These are phyloP conservation scores for Saprolegnia diclina DNA, from an alignment of 352 stramenopile species.

Conservation along the genomic window DNA sequence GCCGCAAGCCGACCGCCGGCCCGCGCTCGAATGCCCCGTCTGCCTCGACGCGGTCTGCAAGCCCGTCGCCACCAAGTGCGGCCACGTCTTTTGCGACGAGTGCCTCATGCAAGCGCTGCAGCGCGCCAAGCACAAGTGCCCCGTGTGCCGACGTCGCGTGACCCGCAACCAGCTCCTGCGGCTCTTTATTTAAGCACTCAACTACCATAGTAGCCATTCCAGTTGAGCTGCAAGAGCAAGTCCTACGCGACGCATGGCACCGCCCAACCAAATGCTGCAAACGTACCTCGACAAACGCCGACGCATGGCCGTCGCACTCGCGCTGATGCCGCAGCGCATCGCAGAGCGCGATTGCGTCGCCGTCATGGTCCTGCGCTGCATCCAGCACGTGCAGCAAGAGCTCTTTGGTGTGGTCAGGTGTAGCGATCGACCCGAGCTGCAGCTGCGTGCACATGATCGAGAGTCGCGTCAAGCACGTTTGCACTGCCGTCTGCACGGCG, in stretches of 20 bases:
- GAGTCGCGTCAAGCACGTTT: conserved; percentile 4
- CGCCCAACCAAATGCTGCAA: neutral
- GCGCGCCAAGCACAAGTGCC: conserved; percentile 80
- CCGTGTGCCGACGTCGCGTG: conserved; percentile 54
- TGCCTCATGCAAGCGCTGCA: conserved; percentile 88
- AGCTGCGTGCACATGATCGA: neutral
- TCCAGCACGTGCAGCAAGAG: neutral
- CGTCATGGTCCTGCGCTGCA: neutral
- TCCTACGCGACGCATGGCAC: neutral
- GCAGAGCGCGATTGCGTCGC: neutral
- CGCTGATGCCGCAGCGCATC: neutral
- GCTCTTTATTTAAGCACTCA: conserved; percentile 23
- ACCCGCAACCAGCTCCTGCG: neutral
- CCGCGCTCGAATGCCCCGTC: conserved; percentile 52
- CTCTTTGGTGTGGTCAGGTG: neutral
- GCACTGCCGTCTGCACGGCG: neutral
- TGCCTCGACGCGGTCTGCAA: conserved; percentile 72
- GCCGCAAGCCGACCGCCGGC: neutral
- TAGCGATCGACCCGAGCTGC: neutral
- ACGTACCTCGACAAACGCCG: conserved; percentile 8
- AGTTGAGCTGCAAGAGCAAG: conserved; percentile 8
- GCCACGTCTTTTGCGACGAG: conserved; percentile 88
- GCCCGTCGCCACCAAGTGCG: conserved; percentile 76
- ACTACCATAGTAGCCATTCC: conserved; percentile 3
- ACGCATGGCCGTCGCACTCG: neutral